phyloP scores from a whole-genome alignment of 495 filamentous ascomycete species.

The Annulohypoxylon bovei region DNA sequence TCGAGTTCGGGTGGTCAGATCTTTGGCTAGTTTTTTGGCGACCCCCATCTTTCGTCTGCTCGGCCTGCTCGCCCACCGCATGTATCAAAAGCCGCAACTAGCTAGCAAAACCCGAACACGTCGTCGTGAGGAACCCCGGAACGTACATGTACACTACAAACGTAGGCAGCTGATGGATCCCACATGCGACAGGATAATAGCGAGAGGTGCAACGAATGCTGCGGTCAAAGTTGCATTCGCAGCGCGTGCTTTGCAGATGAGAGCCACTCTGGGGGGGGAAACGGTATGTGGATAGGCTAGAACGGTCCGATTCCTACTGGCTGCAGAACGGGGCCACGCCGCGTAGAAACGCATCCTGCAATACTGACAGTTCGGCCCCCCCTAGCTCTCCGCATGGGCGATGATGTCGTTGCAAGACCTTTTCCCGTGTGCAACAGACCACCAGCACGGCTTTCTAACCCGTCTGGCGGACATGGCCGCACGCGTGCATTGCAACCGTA shows the following conservation, averaged over 20 bases:
- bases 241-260: constrained; percentile 41
- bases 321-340: constrained; percentile 30
- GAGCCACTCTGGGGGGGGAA: constrained; percentile 40
- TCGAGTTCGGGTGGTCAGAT: constrained; percentile 39
- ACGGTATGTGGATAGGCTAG: constrained; percentile 40
- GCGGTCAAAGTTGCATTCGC: constrained; percentile 38
- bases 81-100: constrained; percentile 27
- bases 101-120: constrained; percentile 26
- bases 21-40: constrained; percentile 10
- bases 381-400: constrained; percentile 25
- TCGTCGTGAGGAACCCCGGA: constrained; percentile 28
- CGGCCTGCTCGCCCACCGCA: neutral
- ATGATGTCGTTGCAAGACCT: constrained; percentile 32
- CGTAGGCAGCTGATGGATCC: constrained; percentile 39
- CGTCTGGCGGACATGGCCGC: constrained; percentile 2
- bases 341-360: constrained; percentile 35
- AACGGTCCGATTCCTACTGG: constrained; percentile 45
- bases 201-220: constrained; percentile 22
- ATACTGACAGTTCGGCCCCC: constrained; percentile 36
- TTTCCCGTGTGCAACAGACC: constrained; percentile 16
- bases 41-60: constrained; percentile 10
- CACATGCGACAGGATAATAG: constrained; percentile 32
- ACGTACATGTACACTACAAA: constrained; percentile 19
- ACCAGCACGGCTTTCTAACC: constrained; percentile 19
- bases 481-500: constrained; percentile 22